Evolutionary conservation across 2,329 filamentous ascomycete genomes (phyloP).

Genomic region (Penicillium sp.): DNA sequence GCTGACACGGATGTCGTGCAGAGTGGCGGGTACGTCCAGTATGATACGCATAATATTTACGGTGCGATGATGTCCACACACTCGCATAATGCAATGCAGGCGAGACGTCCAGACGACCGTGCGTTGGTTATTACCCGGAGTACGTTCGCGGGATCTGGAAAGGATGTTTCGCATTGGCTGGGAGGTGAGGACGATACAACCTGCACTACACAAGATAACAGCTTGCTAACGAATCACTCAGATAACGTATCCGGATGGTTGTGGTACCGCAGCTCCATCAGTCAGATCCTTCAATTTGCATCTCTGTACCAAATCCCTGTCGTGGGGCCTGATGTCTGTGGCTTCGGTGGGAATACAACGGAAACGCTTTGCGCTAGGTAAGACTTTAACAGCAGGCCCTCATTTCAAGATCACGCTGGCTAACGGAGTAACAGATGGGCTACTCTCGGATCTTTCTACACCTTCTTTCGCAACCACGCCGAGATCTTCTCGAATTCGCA

Average conservation of each 20-base stretch:
- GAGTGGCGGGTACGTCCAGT: conserved; percentile 63
- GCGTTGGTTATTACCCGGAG: conserved; percentile 75
- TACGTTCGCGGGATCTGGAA: conserved; percentile 71
- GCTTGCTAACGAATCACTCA: neutral
- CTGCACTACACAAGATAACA: neutral
- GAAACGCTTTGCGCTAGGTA: conserved; percentile 68
- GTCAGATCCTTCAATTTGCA: conserved; percentile 62
- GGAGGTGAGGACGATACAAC: conserved; percentile 3
- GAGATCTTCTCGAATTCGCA: conserved; percentile 58
- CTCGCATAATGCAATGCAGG: conserved; percentile 60
- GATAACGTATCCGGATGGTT: conserved; percentile 16
- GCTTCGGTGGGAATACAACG: conserved; percentile 70
- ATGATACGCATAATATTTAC: conserved; percentile 77
- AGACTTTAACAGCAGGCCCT: neutral
- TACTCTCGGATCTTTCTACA: conserved; percentile 70
- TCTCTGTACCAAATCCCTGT: conserved; percentile 70
- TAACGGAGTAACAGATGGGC: conserved; percentile 56
- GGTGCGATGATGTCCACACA: conserved; percentile 58
- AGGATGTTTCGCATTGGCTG: conserved; percentile 18
- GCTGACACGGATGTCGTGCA: conserved; percentile 70
- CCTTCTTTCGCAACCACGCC: conserved; percentile 77
- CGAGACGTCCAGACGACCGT: conserved; percentile 60
- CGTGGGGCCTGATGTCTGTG: conserved; percentile 74
- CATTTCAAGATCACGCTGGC: neutral
- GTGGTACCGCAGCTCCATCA: conserved; percentile 60